These are phyloP conservation scores for Globisporangium parvum DNA, from an alignment of 352 stramenopile genomes.

Conservation along the genomic window DNA sequence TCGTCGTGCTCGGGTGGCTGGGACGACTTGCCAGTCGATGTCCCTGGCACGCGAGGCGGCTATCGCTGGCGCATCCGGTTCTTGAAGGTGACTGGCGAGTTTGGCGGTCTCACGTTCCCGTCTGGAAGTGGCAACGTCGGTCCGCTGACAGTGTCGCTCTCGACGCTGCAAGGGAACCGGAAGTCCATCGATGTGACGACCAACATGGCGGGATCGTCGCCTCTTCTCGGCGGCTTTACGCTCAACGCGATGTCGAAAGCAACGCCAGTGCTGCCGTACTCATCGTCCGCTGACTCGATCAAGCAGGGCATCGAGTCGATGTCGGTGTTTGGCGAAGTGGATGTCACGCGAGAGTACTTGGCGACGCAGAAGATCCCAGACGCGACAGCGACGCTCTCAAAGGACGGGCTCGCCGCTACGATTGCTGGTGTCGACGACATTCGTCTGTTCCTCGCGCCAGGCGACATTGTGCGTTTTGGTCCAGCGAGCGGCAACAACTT, in stretches of 20 bases:
- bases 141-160: constrained; percentile 33
- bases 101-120: constrained; percentile 64
- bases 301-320: constrained; percentile 76
- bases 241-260: constrained; percentile 31
- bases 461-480: constrained; percentile 65
- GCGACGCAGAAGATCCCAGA: constrained; percentile 51
- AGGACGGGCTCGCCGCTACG: constrained; percentile 40
- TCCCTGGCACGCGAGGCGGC: constrained; percentile 70
- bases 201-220: constrained; percentile 36
- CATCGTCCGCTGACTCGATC: constrained; percentile 44
- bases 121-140: constrained; percentile 73
- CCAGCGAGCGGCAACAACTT: constrained; percentile 29
- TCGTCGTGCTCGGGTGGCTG: constrained; percentile 84
- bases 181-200: constrained; percentile 50
- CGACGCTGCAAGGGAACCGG: constrained; percentile 33
- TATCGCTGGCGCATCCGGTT: constrained; percentile 77
- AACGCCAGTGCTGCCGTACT: constrained; percentile 52
- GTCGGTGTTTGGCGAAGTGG: constrained; percentile 69
- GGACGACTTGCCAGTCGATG: constrained; percentile 76
- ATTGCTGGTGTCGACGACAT: constrained; percentile 57
- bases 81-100: constrained; percentile 67
- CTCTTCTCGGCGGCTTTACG: constrained; percentile 46
- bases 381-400: constrained; percentile 39
- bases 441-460: constrained; percentile 49
- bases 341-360: constrained; percentile 45